Percentiles rank a stretch among this genome's conserved stretches.
Evolutionary conservation across 352 stramenopile genomes (phyloP).

Genomic region (Phytophthora foliorum): DNA sequence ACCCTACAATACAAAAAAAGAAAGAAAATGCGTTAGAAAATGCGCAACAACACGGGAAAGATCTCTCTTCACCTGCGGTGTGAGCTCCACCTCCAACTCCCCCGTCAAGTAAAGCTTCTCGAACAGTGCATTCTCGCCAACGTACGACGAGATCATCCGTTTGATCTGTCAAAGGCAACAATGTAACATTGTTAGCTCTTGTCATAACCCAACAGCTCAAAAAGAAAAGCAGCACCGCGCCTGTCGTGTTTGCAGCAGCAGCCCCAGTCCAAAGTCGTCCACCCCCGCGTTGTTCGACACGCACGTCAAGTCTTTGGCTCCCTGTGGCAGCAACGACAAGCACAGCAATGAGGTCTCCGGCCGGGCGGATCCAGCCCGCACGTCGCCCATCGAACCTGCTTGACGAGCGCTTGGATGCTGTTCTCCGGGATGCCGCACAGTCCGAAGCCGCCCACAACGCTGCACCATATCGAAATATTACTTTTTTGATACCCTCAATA

Average conservation of each 20-base stretch:
- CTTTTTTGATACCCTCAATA: too few relatives aligned
- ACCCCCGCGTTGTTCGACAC: conserved; percentile 96
- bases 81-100: conserved; percentile 96
- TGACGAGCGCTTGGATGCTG: conserved; percentile 86
- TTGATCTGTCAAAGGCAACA: conserved; percentile 80
- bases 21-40: neutral
- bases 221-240: conserved; percentile 20
- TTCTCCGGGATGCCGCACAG: conserved; percentile 95
- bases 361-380: neutral
- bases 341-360: neutral
- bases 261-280: conserved; percentile 94
- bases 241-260: conserved; percentile 94
- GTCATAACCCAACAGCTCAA: neutral
- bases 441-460: conserved; percentile 91
- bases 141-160: conserved; percentile 97
- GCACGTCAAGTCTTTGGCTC: conserved; percentile 87
- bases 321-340: conserved; percentile 38
- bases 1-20: conserved; percentile 47
- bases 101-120: conserved; percentile 94
- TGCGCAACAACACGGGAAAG: neutral
- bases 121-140: conserved; percentile 97
- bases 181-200: neutral
- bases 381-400: conserved; percentile 46
- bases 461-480: conserved; percentile 29
- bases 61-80: conserved; percentile 74